Evolutionary conservation across 1,284 basidiomycete species (phyloP).

Genomic region (Moniliella sp.): DNA sequence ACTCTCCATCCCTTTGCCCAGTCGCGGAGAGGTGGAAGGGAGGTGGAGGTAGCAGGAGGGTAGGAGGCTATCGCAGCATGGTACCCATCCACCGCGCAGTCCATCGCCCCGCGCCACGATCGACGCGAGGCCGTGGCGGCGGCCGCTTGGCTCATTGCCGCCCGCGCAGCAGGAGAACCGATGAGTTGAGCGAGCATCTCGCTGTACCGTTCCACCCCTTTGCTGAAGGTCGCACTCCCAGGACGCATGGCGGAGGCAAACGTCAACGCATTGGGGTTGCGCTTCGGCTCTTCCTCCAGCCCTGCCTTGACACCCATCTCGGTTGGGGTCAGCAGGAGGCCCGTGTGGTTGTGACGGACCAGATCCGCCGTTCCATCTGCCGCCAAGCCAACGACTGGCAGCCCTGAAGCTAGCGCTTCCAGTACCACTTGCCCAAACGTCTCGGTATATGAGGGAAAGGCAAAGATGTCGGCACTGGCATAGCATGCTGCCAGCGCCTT

Average conservation of each 20-base stretch:
- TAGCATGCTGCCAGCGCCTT: constrained; percentile 34
- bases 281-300: not conserved
- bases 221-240: too few relatives aligned
- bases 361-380: constrained; percentile 44
- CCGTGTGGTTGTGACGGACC: constrained; percentile 38
- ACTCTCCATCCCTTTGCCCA: too few relatives aligned
- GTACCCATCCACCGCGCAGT: constrained; percentile 40
- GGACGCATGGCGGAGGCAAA: too few relatives aligned
- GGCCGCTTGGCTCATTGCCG: constrained; percentile 36
- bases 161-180: constrained; percentile 31
- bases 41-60: too few relatives aligned
- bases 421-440: constrained; percentile 43
- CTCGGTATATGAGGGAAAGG: constrained; percentile 41
- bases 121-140: constrained; percentile 35
- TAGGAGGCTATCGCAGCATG: constrained; percentile 36
- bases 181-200: too few relatives aligned
- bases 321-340: constrained; percentile 37
- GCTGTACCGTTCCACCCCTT: too few relatives aligned
- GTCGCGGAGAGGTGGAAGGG: too few relatives aligned
- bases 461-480: constrained; percentile 42
- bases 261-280: too few relatives aligned
- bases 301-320: constrained; percentile 3
- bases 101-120: constrained; percentile 43
- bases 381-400: constrained; percentile 42
- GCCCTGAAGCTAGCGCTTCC: constrained; percentile 41